A percentile compares a stretch with the other conserved stretches of the same genome.
phyloP scores from a whole-genome alignment of 2,329 filamentous ascomycete species.

The Colletotrichum orbiculare region DNA sequence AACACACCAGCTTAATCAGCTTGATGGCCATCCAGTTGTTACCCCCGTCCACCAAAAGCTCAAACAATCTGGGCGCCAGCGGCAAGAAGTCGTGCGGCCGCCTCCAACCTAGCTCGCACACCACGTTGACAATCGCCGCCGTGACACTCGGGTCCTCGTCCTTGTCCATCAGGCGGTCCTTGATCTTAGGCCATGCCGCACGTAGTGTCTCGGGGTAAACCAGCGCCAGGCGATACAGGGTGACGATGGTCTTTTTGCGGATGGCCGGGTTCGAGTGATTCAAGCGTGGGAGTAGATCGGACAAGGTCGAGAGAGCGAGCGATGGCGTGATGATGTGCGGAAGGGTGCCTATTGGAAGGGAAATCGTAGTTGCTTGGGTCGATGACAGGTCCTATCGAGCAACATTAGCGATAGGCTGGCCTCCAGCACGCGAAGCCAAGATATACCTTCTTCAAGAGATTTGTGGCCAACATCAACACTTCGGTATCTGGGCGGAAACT shows the following conservation, averaged over 20 bases:
- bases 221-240: slow-evolving; percentile 89
- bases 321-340: slow-evolving; percentile 95
- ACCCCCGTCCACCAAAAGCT: slow-evolving; percentile 87
- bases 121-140: slow-evolving; percentile 94
- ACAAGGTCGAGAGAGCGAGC: slow-evolving; percentile 87
- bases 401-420: slow-evolving; percentile 11
- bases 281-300: slow-evolving; percentile 86
- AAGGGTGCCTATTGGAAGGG: slow-evolving; percentile 88
- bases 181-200: slow-evolving; percentile 96
- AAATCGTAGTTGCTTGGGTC: slow-evolving; percentile 79
- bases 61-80: slow-evolving; percentile 89
- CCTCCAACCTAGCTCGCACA: slow-evolving; percentile 95
- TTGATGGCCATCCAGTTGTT: slow-evolving; percentile 99
- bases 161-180: slow-evolving; percentile 91
- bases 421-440: not conserved
- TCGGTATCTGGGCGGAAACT: slow-evolving; percentile 96
- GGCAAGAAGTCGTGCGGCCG: slow-evolving; percentile 94
- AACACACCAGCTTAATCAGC: slow-evolving; percentile 88
- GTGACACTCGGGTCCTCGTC: slow-evolving; percentile 93
- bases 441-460: slow-evolving; percentile 88
- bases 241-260: slow-evolving; percentile 95
- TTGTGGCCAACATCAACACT: slow-evolving; percentile 96
- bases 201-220: slow-evolving; percentile 96
- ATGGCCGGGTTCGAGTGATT: slow-evolving; percentile 87
- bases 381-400: slow-evolving; percentile 75